Evolutionary conservation across 495 filamentous ascomycete species (phyloP).

Genomic region (Podospora australis): DNA sequence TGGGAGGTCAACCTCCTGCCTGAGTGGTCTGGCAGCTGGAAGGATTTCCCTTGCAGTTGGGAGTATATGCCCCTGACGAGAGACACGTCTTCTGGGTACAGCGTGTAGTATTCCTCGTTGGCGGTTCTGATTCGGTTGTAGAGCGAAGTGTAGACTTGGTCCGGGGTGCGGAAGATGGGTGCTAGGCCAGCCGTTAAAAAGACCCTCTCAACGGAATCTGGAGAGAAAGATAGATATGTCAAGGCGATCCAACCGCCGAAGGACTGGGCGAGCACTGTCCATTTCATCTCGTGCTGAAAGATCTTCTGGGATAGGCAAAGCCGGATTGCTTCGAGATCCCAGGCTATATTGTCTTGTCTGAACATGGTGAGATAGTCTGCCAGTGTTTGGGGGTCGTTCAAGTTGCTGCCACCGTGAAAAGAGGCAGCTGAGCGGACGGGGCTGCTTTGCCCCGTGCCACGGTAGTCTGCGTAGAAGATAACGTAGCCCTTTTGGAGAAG

Average conservation of each 20-base stretch:
- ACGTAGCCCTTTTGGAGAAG: slow-evolving; percentile 72
- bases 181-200: slow-evolving; percentile 76
- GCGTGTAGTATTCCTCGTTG: slow-evolving; percentile 68
- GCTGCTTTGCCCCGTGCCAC: slow-evolving; percentile 76
- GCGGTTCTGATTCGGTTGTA: slow-evolving; percentile 50
- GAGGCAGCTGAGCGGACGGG: slow-evolving; percentile 57
- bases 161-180: slow-evolving; percentile 59
- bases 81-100: slow-evolving; percentile 66
- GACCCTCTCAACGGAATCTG: slow-evolving; percentile 65
- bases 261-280: slow-evolving; percentile 73
- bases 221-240: slow-evolving; percentile 72
- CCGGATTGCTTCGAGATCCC: slow-evolving; percentile 80
- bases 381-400: slow-evolving; percentile 39
- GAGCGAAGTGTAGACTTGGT: slow-evolving; percentile 63
- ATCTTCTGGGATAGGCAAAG: slow-evolving; percentile 38
- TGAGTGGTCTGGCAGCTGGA: neutral
- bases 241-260: slow-evolving; percentile 81
- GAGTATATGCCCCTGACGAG: slow-evolving; percentile 58
- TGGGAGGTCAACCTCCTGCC: slow-evolving; percentile 48
- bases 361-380: slow-evolving; percentile 73
- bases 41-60: slow-evolving; percentile 34
- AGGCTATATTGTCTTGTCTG: slow-evolving; percentile 79
- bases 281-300: slow-evolving; percentile 47
- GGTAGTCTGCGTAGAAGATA: slow-evolving; percentile 74
- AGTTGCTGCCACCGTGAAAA: neutral